Percentiles rank a stretch among this genome's conserved stretches.
Evolutionary conservation across 371 early-diverging fungal species (phyloP).

Genomic region (Mucor saturninus): DNA sequence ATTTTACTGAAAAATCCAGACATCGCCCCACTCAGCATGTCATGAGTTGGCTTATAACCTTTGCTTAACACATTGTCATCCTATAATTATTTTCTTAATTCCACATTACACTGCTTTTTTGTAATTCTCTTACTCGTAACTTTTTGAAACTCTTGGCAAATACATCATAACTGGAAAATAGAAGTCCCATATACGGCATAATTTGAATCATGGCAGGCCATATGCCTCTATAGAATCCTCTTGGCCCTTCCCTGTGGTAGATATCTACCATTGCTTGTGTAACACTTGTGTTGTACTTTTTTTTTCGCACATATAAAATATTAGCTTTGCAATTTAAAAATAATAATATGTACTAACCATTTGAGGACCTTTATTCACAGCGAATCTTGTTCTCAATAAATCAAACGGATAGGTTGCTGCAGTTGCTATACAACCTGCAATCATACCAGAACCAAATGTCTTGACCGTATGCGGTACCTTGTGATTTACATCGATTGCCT

Average conservation of each 20-base stretch:
- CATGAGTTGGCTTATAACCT: constrained; percentile 52
- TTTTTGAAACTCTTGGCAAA: constrained; percentile 53
- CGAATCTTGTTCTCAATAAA: constrained; percentile 91
- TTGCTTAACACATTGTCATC: constrained; percentile 1
- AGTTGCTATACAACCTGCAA: constrained; percentile 83
- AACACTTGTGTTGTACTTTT: constrained; percentile 65
- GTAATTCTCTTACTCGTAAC: constrained; percentile 35
- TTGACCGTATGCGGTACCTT: constrained; percentile 44
- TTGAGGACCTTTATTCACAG: constrained; percentile 69
- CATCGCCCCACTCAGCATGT: constrained; percentile 81
- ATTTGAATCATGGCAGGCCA: constrained; percentile 86
- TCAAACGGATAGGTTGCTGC: constrained; percentile 91
- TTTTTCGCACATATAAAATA: not conserved
- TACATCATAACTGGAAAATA: constrained; percentile 77
- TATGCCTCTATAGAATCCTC: constrained; percentile 89
- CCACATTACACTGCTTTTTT: not conserved
- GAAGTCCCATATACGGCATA: constrained; percentile 91
- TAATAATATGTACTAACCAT: constrained; percentile 36
- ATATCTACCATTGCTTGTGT: constrained; percentile 69
- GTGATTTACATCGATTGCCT: constrained; percentile 25
- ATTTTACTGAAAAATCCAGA: constrained; percentile 87
- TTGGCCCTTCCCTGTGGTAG: constrained; percentile 69
- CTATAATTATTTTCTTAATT: not conserved
- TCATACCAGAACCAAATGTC: constrained; percentile 72
- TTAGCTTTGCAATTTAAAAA: not conserved